These are phyloP conservation scores for Hordeum pubiflorum DNA, from an alignment of 202 grass and related monocot species.

Conservation along the genomic window DNA sequence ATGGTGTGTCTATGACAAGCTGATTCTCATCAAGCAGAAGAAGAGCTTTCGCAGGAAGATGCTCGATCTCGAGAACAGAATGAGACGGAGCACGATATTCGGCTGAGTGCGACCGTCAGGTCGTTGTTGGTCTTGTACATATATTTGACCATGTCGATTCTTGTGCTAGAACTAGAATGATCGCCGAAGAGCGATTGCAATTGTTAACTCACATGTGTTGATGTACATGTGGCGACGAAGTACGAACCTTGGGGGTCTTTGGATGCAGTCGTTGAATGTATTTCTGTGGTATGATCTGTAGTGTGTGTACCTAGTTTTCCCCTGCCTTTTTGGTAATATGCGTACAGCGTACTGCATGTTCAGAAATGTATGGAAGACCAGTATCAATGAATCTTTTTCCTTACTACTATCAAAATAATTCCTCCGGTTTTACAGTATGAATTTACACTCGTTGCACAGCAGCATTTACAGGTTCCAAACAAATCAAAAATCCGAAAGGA, in stretches of 20 bases:
- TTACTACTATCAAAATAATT: not conserved
- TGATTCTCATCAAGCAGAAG: constrained; percentile 56
- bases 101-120: not conserved
- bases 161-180: not conserved
- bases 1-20: constrained; percentile 73
- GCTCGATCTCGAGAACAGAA: constrained; percentile 15
- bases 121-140: constrained; percentile 5
- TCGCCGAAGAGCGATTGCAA: not conserved
- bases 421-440: not conserved
- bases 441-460: not conserved
- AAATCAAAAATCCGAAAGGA: constrained; percentile 2
- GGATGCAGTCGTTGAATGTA: not conserved
- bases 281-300: not conserved
- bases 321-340: not conserved
- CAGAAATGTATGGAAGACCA: not conserved
- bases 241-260: not conserved
- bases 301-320: not conserved
- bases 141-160: constrained; percentile 12
- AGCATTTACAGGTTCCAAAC: not conserved
- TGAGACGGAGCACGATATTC: constrained; percentile 17
- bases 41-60: constrained; percentile 29
- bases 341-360: not conserved
- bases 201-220: not conserved
- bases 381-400: not conserved
- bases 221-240: not conserved